These are phyloP conservation scores for Alternaria sp. DNA, from an alignment of 2,329 filamentous ascomycete species.

Conservation along the genomic window DNA sequence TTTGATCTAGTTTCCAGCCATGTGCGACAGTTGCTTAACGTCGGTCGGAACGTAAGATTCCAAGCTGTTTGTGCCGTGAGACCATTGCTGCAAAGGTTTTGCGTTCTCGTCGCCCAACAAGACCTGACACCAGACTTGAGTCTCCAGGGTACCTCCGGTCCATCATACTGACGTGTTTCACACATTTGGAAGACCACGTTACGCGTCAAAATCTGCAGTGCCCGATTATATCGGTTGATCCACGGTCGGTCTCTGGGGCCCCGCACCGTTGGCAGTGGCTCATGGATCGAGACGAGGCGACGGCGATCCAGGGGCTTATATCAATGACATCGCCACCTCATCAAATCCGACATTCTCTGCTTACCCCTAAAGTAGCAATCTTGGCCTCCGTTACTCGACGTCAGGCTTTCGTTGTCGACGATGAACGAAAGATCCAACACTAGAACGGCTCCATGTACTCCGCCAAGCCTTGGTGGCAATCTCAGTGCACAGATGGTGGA, in stretches of 20 bases:
- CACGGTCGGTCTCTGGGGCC: slow-evolving; percentile 36
- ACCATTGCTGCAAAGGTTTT: slow-evolving; percentile 3
- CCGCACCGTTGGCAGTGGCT: slow-evolving; percentile 30
- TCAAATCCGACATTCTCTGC: slow-evolving; percentile 3
- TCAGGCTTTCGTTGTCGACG: slow-evolving; percentile 2
- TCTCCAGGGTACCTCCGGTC: slow-evolving; percentile 6
- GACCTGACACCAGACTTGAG: slow-evolving; percentile 2
- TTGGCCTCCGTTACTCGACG: not conserved
- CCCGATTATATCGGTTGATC: slow-evolving; percentile 22
- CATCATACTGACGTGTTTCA: slow-evolving; percentile 22
- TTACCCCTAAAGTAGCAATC: slow-evolving; percentile 2
- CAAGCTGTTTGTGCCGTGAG: slow-evolving; percentile 2
- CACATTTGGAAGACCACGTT: slow-evolving; percentile 18
- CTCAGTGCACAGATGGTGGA: slow-evolving; percentile 12
- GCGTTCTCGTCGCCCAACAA: slow-evolving; percentile 4
- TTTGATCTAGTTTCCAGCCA: slow-evolving; percentile 2
- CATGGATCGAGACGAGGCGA: slow-evolving; percentile 30
- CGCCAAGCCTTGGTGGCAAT: slow-evolving; percentile 17
- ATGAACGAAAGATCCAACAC: slow-evolving; percentile 1
- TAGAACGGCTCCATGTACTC: not conserved
- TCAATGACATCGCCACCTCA: slow-evolving; percentile 24
- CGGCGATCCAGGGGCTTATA: slow-evolving; percentile 21
- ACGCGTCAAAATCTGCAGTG: slow-evolving; percentile 21
- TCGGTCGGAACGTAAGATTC: slow-evolving; percentile 17
- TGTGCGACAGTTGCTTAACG: slow-evolving; percentile 17